Evolutionary conservation across 2,329 filamentous ascomycete genomes (phyloP).

Genomic region (Ophiostoma tasmaniense): DNA sequence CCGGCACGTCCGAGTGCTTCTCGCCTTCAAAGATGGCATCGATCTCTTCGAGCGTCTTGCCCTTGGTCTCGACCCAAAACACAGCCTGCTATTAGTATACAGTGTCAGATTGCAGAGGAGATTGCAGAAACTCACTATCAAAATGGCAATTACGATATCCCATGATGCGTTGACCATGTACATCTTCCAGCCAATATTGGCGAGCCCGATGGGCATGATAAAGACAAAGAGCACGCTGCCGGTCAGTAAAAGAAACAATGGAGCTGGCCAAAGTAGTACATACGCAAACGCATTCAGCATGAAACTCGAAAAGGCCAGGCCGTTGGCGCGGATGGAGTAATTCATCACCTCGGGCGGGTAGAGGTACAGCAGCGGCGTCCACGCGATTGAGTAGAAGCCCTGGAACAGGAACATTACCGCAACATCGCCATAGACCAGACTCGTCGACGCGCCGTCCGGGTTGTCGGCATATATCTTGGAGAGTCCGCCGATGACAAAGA

Average conservation of each 20-base stretch:
- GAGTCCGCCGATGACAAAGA: conserved; percentile 43
- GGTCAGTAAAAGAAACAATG: conserved; percentile 1
- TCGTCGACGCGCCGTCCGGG: conserved; percentile 41
- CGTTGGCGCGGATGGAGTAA: conserved; percentile 41
- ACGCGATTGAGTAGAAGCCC: conserved; percentile 38
- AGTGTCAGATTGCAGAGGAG: background rate
- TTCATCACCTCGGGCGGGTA: conserved; percentile 43
- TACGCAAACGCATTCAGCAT: background rate
- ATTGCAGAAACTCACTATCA: conserved; percentile 29
- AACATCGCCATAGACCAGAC: conserved; percentile 41
- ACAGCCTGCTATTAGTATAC: conserved; percentile 22
- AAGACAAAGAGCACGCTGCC: conserved; percentile 15
- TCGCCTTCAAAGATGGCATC: conserved; percentile 30
- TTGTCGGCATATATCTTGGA: conserved; percentile 33
- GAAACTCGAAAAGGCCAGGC: conserved; percentile 32
- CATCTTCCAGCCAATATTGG: conserved; percentile 37
- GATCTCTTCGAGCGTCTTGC: conserved; percentile 32
- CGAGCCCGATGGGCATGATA: conserved; percentile 35
- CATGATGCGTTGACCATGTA: conserved; percentile 40
- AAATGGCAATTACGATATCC: conserved; percentile 32
- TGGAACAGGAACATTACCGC: conserved; percentile 43
- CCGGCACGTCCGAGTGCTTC: conserved; percentile 27
- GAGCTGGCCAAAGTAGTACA: conserved; percentile 12
- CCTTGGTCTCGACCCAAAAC: conserved; percentile 33
- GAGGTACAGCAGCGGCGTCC: conserved; percentile 48